Evolutionary conservation across 148 eudicot genomes (phyloP), one percentile per base, ranked within the genome.

Genomic region (Cornus kousa): DNA sequence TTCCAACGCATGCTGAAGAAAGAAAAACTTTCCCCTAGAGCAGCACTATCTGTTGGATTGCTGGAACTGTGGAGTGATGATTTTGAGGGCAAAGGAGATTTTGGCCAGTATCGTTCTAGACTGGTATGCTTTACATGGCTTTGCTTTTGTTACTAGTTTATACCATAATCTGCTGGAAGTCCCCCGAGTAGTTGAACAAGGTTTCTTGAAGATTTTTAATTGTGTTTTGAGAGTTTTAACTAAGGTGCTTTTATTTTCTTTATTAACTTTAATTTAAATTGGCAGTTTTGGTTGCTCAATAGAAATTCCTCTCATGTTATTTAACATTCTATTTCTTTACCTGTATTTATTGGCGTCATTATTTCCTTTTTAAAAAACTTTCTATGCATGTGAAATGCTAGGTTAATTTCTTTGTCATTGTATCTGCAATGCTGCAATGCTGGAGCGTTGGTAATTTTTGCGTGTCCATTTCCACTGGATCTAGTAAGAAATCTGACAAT

Each of bases 51-150:
- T 74, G 78, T 85, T 83, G 95, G 91, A 55, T 86, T 88, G 28
- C 72, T 94, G 79, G 99, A 97, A 79, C 82, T 94, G 70, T 97
- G 98, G 98, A 92, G 92, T 90, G 93, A 97, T 87, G 94, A 87
- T 83, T 86, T 94, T 85, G 98, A 97, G 85, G 92, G 93, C 80
- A 89, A 88, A 85, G 93, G 93, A 79, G 97, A 94, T 84, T 97
- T 97, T 71, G 81, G 99, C 80, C 94, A 92, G 79, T 94, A 91
- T 50, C 99, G 99, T 50, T 92, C 95, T 59, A 91, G 88, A 86
- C 92, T 97, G 93, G 99, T 96, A 89, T 48, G 95, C 79, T 75
- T 57, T 65, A 28, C 20, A 3, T 70, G 68, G 50, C 39, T 67
- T 67, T 70, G 64, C 12, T 62, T 78, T 48, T 68, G 7, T 55